Conservation (phyloP, 2,329 filamentous ascomycete genomes). For the Pseudogymnoascus sp. region DNA sequence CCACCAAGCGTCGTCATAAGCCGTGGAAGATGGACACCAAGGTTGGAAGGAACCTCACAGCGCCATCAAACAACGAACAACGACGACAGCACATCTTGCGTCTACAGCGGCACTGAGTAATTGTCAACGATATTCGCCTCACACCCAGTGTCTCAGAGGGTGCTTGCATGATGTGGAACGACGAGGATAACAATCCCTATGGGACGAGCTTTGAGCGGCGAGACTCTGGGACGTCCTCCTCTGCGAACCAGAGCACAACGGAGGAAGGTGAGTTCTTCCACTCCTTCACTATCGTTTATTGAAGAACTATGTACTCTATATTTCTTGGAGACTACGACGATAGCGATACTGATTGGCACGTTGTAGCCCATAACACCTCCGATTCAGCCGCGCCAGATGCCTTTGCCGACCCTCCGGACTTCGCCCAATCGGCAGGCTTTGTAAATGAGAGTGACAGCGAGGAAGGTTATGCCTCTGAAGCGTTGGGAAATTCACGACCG, state of each 20-base stretch:
- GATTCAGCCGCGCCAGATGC: slow-evolving; percentile 62
- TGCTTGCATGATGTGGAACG: slow-evolving; percentile 76
- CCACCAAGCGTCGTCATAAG: slow-evolving; percentile 6
- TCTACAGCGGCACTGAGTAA: background rate
- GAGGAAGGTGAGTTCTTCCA: slow-evolving; percentile 38
- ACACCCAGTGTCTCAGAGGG: background rate
- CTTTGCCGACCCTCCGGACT: slow-evolving; percentile 34
- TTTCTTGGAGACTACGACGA: slow-evolving; percentile 27
- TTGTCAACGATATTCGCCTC: background rate
- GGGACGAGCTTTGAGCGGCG: slow-evolving; percentile 81
- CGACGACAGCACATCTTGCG: background rate
- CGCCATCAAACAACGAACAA: slow-evolving; percentile 1
- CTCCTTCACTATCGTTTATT: slow-evolving; percentile 9
- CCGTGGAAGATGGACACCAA: background rate
- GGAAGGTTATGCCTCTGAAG: slow-evolving; percentile 36
- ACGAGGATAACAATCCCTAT: slow-evolving; percentile 98
- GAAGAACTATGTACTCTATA: slow-evolving; percentile 33
- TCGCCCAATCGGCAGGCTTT: slow-evolving; percentile 18
- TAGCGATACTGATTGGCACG: slow-evolving; percentile 37
- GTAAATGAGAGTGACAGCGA: slow-evolving; percentile 33
- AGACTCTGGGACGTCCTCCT: slow-evolving; percentile 66
- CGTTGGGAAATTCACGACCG: slow-evolving; percentile 38
- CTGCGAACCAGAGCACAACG: slow-evolving; percentile 56
- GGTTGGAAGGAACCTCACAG: background rate
- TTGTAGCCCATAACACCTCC: slow-evolving; percentile 49